A percentile compares a stretch with the other conserved stretches of the same genome.
These are phyloP conservation scores for Stemphylium vesicarium DNA, from an alignment of 2,329 filamentous ascomycete species.

Conservation along the genomic window DNA sequence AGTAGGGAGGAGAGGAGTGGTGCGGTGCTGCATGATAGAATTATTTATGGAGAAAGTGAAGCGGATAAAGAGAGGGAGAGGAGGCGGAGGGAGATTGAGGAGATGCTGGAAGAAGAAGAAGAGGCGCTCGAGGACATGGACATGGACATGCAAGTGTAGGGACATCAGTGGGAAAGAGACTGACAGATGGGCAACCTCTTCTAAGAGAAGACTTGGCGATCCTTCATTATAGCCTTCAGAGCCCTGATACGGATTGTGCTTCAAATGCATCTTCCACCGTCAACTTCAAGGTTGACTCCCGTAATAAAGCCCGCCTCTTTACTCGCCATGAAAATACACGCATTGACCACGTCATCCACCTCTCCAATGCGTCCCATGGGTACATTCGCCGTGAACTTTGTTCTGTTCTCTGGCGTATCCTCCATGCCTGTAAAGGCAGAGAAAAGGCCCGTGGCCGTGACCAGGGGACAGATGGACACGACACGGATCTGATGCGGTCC, in stretches of 20 bases:
- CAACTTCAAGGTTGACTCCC: slow-evolving; percentile 55
- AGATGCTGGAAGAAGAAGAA: slow-evolving; percentile 26
- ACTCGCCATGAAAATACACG: slow-evolving; percentile 64
- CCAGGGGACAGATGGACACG: slow-evolving; percentile 72
- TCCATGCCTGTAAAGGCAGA: slow-evolving; percentile 65
- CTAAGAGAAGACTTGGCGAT: neutral
- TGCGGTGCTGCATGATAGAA: slow-evolving; percentile 1
- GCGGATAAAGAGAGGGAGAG: slow-evolving; percentile 14
- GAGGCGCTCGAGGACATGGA: slow-evolving; percentile 7
- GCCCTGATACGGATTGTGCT: too few species aligned
- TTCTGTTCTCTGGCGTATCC: slow-evolving; percentile 63
- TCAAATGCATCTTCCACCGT: slow-evolving; percentile 49
- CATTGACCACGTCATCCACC: slow-evolving; percentile 65
- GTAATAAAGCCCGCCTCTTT: slow-evolving; percentile 67
- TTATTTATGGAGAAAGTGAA: slow-evolving; percentile 5
- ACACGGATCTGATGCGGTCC: slow-evolving; percentile 74
- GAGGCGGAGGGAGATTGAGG: slow-evolving; percentile 25
- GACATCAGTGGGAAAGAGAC: too few species aligned
- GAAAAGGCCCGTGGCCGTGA: slow-evolving; percentile 70
- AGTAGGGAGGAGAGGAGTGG: slow-evolving; percentile 26
- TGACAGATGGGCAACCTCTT: too few species aligned
- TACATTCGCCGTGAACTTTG: slow-evolving; percentile 61
- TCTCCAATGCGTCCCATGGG: slow-evolving; percentile 66
- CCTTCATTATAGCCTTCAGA: neutral
- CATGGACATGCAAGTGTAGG: neutral